Percentiles rank a stretch among this genome's conserved stretches.
phyloP scores from a whole-genome alignment of 1,284 basidiomycete species.

The Sporisorium reilianum region DNA sequence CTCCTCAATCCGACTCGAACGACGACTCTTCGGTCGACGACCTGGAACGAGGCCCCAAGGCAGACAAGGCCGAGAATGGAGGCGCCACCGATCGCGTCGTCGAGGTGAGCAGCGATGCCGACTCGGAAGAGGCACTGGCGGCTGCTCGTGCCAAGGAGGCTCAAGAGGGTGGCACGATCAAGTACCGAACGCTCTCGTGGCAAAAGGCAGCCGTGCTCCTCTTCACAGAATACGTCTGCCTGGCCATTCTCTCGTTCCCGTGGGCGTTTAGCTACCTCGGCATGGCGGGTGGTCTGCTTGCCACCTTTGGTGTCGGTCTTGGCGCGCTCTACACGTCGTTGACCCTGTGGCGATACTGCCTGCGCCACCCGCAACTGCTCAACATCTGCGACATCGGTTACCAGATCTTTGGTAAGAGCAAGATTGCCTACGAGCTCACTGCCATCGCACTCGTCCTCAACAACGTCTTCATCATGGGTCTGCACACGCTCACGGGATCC shows the following conservation, averaged over 20 bases:
- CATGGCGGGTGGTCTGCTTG: constrained; percentile 62
- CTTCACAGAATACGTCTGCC: constrained; percentile 63
- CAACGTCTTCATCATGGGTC: constrained; percentile 61
- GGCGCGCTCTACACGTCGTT: constrained; percentile 61
- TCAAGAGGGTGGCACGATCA: constrained; percentile 52
- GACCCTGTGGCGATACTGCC: constrained; percentile 74
- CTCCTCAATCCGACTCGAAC: constrained; percentile 13
- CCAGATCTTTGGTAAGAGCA: constrained; percentile 73
- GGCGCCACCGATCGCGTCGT: constrained; percentile 19
- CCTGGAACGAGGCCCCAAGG: constrained; percentile 27
- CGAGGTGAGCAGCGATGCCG: constrained; percentile 29
- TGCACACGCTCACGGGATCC: constrained; percentile 67
- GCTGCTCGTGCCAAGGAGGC: constrained; percentile 33
- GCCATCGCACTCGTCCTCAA: constrained; percentile 59
- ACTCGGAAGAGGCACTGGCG: constrained; percentile 32
- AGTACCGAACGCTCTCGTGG: constrained; percentile 59
- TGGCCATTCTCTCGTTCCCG: constrained; percentile 62
- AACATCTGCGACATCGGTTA: constrained; percentile 78
- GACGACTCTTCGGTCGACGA: constrained; percentile 37
- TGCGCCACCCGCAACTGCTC: constrained; percentile 73
- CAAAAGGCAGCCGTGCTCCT: constrained; percentile 56
- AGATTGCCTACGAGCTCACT: constrained; percentile 72
- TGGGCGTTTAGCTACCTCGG: constrained; percentile 60
- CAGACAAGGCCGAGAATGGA: constrained; percentile 20
- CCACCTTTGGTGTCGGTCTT: constrained; percentile 58